A percentile compares a stretch with the other conserved stretches of the same genome.
Evolutionary conservation across 2,329 filamentous ascomycete species (phyloP).

Genomic region (Ceratocystis eucalypticola): DNA sequence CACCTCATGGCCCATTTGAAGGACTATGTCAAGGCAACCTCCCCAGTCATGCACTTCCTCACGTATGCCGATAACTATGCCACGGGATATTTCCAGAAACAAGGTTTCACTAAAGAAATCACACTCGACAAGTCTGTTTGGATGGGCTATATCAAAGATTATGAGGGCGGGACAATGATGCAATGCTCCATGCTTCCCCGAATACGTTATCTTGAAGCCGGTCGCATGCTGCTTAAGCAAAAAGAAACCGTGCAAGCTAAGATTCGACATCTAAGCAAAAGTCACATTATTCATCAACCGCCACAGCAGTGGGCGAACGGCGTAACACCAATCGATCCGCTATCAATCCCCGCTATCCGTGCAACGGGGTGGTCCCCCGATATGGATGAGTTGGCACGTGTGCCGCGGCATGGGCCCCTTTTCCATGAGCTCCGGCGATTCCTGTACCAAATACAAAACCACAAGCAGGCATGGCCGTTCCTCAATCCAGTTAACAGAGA

Average conservation of each 20-base stretch:
- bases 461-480: conserved; percentile 89
- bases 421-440: conserved; percentile 89
- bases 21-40: conserved; percentile 94
- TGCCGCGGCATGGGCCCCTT: conserved; percentile 89
- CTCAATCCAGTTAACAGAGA: conserved; percentile 85
- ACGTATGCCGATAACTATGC: conserved; percentile 99
- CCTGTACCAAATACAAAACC: conserved; percentile 90
- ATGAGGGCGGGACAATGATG: conserved; percentile 98
- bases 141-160: conserved; percentile 99
- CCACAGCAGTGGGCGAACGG: conserved; percentile 76
- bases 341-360: conserved; percentile 76
- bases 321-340: conserved; percentile 63
- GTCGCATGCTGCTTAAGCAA: conserved; percentile 91
- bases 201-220: conserved; percentile 84
- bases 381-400: conserved; percentile 92
- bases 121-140: conserved; percentile 78
- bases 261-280: conserved; percentile 80
- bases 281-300: conserved; percentile 72
- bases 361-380: conserved; percentile 90
- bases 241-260: conserved; percentile 93
- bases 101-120: conserved; percentile 97
- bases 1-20: conserved; percentile 97
- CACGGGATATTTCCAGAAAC: conserved; percentile 98
- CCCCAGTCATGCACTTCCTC: conserved; percentile 94
- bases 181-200: conserved; percentile 95